Conservation (phyloP, 2,329 filamentous ascomycete genomes). For the Hypoxylon rubiginosum region DNA sequence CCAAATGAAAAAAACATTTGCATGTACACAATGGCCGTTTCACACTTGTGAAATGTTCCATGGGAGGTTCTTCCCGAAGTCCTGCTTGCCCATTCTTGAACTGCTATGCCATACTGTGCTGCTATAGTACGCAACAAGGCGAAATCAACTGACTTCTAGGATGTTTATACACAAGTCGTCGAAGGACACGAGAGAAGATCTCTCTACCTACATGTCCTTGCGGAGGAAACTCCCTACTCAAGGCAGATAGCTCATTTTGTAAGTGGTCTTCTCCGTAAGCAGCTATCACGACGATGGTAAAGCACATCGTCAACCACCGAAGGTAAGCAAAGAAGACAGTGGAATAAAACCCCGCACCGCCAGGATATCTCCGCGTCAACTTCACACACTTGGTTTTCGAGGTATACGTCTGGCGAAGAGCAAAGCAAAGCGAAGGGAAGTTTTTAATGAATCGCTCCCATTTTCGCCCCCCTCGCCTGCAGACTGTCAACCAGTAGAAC, state of each 20-base stretch:
- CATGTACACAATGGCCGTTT: constrained; percentile 80
- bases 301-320: neutral
- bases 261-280: constrained; percentile 16
- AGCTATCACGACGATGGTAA: constrained; percentile 5
- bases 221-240: neutral
- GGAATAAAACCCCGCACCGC: constrained; percentile 71
- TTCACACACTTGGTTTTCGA: constrained; percentile 80
- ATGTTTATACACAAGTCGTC: neutral
- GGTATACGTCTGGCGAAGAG: constrained; percentile 96
- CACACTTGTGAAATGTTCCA: constrained; percentile 79
- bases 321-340: constrained; percentile 3
- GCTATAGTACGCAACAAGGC: constrained; percentile 22
- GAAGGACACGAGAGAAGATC: constrained; percentile 20
- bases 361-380: constrained; percentile 91
- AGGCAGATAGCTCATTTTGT: constrained; percentile 14
- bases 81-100: constrained; percentile 42
- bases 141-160: constrained; percentile 23
- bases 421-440: constrained; percentile 63
- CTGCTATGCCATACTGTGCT: constrained; percentile 32
- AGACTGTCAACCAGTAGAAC: constrained; percentile 79
- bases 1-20: constrained; percentile 59
- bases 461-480: constrained; percentile 76
- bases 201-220: neutral
- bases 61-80: constrained; percentile 82
- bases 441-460: constrained; percentile 61